These are phyloP conservation scores for Mucor plumbeus DNA, from an alignment of 371 early-diverging fungal species.

Conservation along the genomic window DNA sequence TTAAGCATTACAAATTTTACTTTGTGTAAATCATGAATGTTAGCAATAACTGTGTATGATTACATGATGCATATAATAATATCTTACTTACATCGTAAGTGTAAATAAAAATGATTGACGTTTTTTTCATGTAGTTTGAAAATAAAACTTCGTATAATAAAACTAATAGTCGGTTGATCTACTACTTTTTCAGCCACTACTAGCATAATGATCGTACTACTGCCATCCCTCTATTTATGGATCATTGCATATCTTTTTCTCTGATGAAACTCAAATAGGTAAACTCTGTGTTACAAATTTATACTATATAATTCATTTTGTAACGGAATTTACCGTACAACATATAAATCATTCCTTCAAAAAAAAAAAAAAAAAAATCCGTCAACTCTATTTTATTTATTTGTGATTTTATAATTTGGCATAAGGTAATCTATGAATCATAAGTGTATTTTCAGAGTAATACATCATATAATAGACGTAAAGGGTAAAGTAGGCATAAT, in stretches of 20 bases:
- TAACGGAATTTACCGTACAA: neutral
- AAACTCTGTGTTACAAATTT: neutral
- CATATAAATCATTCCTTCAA: neutral
- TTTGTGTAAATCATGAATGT: neutral
- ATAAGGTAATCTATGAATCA: too few relatives aligned
- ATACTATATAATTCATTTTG: neutral
- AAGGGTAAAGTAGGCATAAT: neutral
- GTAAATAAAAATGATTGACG: too few relatives aligned
- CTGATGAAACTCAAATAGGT: neutral
- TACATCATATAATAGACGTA: neutral
- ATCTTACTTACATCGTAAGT: too few relatives aligned
- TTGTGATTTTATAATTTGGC: neutral
- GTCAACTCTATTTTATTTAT: neutral
- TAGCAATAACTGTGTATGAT: neutral
- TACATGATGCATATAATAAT: too few relatives aligned
- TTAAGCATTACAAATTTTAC: neutral
- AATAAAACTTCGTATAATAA: too few relatives aligned
- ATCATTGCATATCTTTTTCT: neutral
- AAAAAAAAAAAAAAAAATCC: too few relatives aligned
- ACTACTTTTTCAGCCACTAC: neutral
- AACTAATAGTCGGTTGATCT: neutral
- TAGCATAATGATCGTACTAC: neutral
- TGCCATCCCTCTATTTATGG: neutral
- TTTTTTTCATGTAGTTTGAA: too few relatives aligned
- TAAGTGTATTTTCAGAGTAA: too few relatives aligned